Conservation (phyloP, 805 yeast genomes). For the Kuraishia ogatae region DNA sequence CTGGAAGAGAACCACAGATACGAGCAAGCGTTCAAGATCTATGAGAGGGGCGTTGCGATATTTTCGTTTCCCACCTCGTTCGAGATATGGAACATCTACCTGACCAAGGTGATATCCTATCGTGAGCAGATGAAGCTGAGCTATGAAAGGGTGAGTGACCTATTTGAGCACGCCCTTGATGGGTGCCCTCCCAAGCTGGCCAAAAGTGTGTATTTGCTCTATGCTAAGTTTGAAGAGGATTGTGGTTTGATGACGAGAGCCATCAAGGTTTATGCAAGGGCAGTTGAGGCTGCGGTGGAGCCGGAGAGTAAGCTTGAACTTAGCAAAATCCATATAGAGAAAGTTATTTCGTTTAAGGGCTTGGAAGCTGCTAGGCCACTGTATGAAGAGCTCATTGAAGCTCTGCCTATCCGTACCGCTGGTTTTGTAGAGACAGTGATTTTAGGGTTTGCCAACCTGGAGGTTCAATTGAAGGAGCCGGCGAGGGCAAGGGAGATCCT, state of each 20-base stretch:
- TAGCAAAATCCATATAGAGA: conserved; percentile 33
- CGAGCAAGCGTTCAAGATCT: conserved; percentile 48
- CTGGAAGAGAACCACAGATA: conserved; percentile 36
- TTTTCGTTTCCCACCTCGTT: conserved; percentile 55
- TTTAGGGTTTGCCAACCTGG: conserved; percentile 48
- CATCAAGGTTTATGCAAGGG: conserved; percentile 35
- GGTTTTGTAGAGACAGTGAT: conserved; percentile 32
- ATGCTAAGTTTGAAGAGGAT: conserved; percentile 53
- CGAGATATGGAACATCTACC: conserved; percentile 67
- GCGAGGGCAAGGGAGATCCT: conserved; percentile 57
- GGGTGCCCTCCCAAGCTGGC: conserved; percentile 40
- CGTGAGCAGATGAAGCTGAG: conserved; percentile 23
- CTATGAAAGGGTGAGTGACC: conserved; percentile 54
- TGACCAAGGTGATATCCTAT: conserved; percentile 36
- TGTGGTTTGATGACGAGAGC: conserved; percentile 44
- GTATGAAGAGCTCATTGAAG: conserved; percentile 41
- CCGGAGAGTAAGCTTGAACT: conserved; percentile 27
- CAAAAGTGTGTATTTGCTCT: conserved; percentile 41
- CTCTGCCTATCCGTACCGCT: conserved; percentile 15
- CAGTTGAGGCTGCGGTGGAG: conserved; percentile 20
- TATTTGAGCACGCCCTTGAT: conserved; percentile 61
- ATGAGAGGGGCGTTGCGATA: conserved; percentile 56
- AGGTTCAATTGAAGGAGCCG: conserved; percentile 40
- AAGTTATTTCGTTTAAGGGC: conserved; percentile 31
- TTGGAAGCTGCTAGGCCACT: conserved; percentile 33